Evolutionary conservation across 768 basidiomycete species (phyloP), one percentile per base, ranked within the genome.

Genomic region (Suillus americanus): DNA sequence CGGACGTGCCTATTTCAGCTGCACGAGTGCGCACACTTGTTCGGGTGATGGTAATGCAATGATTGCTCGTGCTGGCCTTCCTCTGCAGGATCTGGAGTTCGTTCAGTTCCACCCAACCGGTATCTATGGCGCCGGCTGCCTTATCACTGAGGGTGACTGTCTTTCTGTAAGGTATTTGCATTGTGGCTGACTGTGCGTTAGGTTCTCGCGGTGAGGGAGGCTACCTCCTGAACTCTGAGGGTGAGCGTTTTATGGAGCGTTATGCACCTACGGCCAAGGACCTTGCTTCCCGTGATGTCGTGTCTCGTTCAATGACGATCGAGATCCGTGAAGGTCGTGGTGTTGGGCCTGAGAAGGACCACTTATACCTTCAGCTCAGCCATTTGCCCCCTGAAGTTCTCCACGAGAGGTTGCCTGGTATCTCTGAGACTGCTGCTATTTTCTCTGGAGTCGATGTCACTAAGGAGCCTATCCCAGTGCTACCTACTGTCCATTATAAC

Each of bases 41-140:
- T 92, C 97, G 62, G 97, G 97, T 74, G 97, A 99, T 69, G 97
- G 97, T 65, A 98, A 98, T 73, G 97, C 94, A 38, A 99, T 99
- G 97, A 95, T 99, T 68, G 89, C 89, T 59, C 89, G 97, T 73
- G 97, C 97, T 33, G 97, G 97, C 38, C 83, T 99, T 61, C 97
- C 97, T 62, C 83, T 99, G 51, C 97, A 99, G 80, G 97, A 99
- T 80, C 78, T 91, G 66, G 97, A 99, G 79, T 99, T 99, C 75
- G 96, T 99, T n/a, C 97, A 99, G 77, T 99, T 99, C 93, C 97
- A 99, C 78, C 97, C 97, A 3, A 99, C 97, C 54, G 97, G 97
- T 79, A 99, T 99, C 73, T 99, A 99, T 75, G 97, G 97, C 69
- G 97, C 97, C 71, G 97, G 97, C 56, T 99, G 97, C 79, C 85